A percentile compares a stretch with the other conserved stretches of the same genome.
Evolutionary conservation across 2,329 filamentous ascomycete species (phyloP).

Genomic region (Talaromyces funiculosus): DNA sequence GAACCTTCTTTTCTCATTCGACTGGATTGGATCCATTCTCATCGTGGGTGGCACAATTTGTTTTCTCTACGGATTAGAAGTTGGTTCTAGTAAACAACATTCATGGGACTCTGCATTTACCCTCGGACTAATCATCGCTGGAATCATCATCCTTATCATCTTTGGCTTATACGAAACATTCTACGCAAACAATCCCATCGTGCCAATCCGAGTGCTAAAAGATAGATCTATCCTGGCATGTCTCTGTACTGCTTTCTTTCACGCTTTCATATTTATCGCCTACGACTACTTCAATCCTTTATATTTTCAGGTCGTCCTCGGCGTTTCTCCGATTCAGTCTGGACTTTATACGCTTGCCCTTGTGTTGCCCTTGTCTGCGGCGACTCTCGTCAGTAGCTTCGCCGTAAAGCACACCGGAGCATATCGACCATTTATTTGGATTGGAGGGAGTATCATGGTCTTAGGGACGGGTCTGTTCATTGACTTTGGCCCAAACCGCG

Average conservation of each 20-base stretch:
- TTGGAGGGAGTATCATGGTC: conserved; percentile 48
- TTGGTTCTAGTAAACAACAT: conserved; percentile 60
- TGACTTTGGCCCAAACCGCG: conserved; percentile 43
- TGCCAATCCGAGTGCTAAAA: conserved; percentile 63
- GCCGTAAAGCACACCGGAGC: conserved; percentile 63
- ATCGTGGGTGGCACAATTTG: conserved; percentile 72
- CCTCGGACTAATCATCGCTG: conserved; percentile 67
- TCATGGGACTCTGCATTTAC: conserved; percentile 67
- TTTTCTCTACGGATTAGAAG: conserved; percentile 72
- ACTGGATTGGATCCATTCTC: conserved; percentile 50
- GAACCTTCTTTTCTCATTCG: neutral
- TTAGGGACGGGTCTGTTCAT: conserved; percentile 57
- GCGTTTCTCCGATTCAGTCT: conserved; percentile 57
- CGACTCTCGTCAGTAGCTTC: conserved; percentile 54
- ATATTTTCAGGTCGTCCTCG: conserved; percentile 66
- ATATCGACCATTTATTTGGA: conserved; percentile 52
- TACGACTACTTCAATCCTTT: conserved; percentile 68
- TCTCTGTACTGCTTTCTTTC: conserved; percentile 57
- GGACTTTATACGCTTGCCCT: conserved; percentile 64
- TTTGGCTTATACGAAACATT: conserved; percentile 66
- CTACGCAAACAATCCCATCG: conserved; percentile 63
- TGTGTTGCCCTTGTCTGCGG: conserved; percentile 55
- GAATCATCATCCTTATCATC: conserved; percentile 52
- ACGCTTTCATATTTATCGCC: conserved; percentile 65
- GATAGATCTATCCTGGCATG: conserved; percentile 56